A percentile compares a stretch with the other conserved stretches of the same genome.
Evolutionary conservation across 2,329 filamentous ascomycete species (phyloP).

Genomic region (Fulvia fulva): DNA sequence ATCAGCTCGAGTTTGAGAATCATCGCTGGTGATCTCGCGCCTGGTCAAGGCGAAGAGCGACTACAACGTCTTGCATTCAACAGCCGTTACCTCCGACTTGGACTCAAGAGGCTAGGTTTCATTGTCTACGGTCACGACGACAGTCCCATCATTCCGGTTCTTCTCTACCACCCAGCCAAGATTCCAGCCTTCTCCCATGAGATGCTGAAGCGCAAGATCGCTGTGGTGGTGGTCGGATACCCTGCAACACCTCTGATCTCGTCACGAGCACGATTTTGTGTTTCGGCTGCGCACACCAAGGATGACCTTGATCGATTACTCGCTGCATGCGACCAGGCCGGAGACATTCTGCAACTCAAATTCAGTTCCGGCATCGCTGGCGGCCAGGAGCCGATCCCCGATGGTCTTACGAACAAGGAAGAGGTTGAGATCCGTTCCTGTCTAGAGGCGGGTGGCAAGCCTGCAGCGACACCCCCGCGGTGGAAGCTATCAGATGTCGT

Average conservation of each 20-base stretch:
- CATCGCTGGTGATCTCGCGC: conserved; percentile 81
- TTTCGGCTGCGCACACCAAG: conserved; percentile 95
- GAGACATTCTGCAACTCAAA: conserved; percentile 88
- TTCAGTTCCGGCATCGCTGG: conserved; percentile 95
- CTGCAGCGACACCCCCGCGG: conserved; percentile 61
- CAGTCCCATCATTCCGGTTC: conserved; percentile 89
- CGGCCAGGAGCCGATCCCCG: conserved; percentile 71
- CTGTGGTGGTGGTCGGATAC: conserved; percentile 94
- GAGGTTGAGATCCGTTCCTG: conserved; percentile 61
- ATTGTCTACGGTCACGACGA: conserved; percentile 98
- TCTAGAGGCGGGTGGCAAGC: conserved; percentile 47
- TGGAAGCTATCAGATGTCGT: conserved; percentile 77
- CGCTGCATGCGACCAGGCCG: conserved; percentile 85
- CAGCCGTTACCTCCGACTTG: conserved; percentile 94
- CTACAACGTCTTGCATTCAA: conserved; percentile 96
- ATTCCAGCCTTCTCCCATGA: conserved; percentile 98
- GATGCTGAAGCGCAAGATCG: conserved; percentile 97
- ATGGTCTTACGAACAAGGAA: conserved; percentile 66
- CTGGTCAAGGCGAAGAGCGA: conserved; percentile 91
- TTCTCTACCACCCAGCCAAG: conserved; percentile 97
- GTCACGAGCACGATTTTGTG: conserved; percentile 90
- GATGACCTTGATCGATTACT: conserved; percentile 91
- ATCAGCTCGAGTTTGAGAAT: conserved; percentile 82
- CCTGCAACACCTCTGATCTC: conserved; percentile 93
- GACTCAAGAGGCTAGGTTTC: conserved; percentile 91